phyloP scores from a whole-genome alignment of 768 basidiomycete genomes.

The Mycena rosella region DNA sequence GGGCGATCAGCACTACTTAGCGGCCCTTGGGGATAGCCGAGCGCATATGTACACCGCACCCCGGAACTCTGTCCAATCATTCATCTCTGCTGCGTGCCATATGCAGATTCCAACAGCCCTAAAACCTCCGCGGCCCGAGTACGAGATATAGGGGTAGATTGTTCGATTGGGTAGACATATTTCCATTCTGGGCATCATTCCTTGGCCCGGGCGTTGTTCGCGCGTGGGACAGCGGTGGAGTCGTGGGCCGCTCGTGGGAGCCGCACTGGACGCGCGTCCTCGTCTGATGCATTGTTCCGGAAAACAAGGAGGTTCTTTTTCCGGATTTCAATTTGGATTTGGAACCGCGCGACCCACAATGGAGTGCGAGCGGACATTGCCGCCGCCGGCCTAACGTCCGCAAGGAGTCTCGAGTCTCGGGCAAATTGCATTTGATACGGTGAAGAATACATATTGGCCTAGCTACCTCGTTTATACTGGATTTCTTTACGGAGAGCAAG shows the following conservation, averaged over 20 bases:
- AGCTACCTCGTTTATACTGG: slow-evolving; percentile 21
- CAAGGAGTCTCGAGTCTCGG: too few species aligned
- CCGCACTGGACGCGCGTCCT: neutral
- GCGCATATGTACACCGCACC: too few species aligned
- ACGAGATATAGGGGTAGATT: too few species aligned
- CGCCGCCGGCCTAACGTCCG: neutral
- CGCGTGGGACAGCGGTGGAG: neutral
- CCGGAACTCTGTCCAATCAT: too few species aligned
- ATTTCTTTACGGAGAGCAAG: slow-evolving; percentile 25
- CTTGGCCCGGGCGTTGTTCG: neutral
- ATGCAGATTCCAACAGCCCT: too few species aligned
- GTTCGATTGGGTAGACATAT: slow-evolving; percentile 22
- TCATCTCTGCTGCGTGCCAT: too few species aligned
- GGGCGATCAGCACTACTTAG: neutral
- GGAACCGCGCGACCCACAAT: neutral
- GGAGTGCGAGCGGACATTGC: neutral
- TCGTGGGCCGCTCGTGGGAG: slow-evolving; percentile 2
- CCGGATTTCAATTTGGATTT: neutral
- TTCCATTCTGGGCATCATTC: slow-evolving; percentile 27
- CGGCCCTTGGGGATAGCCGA: slow-evolving; percentile 10
- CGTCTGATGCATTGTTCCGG: slow-evolving; percentile 15
- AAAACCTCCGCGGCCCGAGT: too few species aligned
- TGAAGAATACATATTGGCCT: slow-evolving; percentile 3
- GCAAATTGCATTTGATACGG: neutral
- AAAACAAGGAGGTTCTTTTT: neutral